Base-by-base conservation (phyloP, 2,329 filamentous ascomycete species). In the Colletotrichum acutatum region DNA sequence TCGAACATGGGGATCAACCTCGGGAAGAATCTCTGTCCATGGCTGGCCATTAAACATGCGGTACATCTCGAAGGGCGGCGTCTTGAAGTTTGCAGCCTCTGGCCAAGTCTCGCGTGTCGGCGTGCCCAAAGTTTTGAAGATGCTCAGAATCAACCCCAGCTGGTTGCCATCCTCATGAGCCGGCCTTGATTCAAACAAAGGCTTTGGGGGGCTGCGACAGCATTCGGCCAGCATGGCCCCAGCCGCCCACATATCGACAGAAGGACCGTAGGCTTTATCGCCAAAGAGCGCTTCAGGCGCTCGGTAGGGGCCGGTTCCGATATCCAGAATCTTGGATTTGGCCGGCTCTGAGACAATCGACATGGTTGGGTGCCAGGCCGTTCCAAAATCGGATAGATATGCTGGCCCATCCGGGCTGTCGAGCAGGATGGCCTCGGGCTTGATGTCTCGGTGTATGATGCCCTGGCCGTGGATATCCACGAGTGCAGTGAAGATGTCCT, bases 371-470 rank as follows among this genome's bases (percentile, higher is more conserved):
- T 92, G 91, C 95, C 95, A 98, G 9, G 95, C 91, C 52, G 97
- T 97, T 63, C 97, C 96, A 83, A 99, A 98, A 81, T 99, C 97
- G 46, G 94, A 91, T 2, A 99, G 87, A 76, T 92, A 93, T 4
- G 94, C 94, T 5, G 94, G 93, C 0, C 93, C 94, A 6, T 88
- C 84, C 0, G 88, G 84, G 0, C 92, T 90, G 54, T 88, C 85
- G 58, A 98, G 87, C 9, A 98, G 86, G 46, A 99, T 88, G 66
- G 98, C 97, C 0, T 95, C 95, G 0, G 97, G 97, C 79, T 99
- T 99, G 79, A 99, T 86, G 79, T 99, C 97, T 69, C 97, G 92
- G 81, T 99, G 97, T 67, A 99, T 93, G 71, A 99, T 95, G 8
- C 91, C 93, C 28, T 90, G 84, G 8, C 81, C 77, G 80, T 99